Evolutionary conservation across 176 grass and related monocot species (phyloP), one percentile per base, ranked within the genome.

Genomic region (Aegilops longissima): DNA sequence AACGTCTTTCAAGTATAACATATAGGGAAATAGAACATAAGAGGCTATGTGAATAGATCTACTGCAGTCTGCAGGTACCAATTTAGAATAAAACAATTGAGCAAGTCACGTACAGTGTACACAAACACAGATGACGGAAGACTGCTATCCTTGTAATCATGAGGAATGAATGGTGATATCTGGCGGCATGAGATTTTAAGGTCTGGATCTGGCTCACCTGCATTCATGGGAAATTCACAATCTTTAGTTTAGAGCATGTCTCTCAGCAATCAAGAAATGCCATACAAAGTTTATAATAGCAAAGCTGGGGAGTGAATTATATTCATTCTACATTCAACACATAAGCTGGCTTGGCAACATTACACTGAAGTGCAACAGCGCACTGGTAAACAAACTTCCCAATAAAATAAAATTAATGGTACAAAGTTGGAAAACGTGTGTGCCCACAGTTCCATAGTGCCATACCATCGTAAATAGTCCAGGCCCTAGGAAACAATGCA

Each of bases 381-480:
- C 18, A 72, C 54, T 56, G 42, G 42, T 47, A 76, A 49, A 65
- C 8, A 75, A 61, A 59, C 44, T 56, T 65, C 2, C 77, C 61
- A 83, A 84, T 30, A 30, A 76, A 69, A 66, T 47, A 64, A 18
- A 63, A 63, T 29, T 6, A 52, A 0, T 61, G 47, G 68, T 47
- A 34, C 21, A 71, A 23, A 39, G 44, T 39, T 83, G 33, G 5
- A 83, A 42, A 51, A 79, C 27, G 31, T 54, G 12, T 84, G 49
- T 58, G 58, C 70, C 80, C 47, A 80, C 8, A 85, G 11, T 51
- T 44, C 69, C 52, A 51, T 39, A 84, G 45, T 70, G 61, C 0
- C 89, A 76, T 96, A 99, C 97, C 97, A 89, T 99, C 94, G 89
- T 99, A 99, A 88, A 99, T 80, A 61, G 97, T 99, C 97, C 97